A percentile compares a stretch with the other conserved stretches of the same genome.
phyloP scores from a whole-genome alignment of 2,329 filamentous ascomycete species.

The Diplodia intermedia region DNA sequence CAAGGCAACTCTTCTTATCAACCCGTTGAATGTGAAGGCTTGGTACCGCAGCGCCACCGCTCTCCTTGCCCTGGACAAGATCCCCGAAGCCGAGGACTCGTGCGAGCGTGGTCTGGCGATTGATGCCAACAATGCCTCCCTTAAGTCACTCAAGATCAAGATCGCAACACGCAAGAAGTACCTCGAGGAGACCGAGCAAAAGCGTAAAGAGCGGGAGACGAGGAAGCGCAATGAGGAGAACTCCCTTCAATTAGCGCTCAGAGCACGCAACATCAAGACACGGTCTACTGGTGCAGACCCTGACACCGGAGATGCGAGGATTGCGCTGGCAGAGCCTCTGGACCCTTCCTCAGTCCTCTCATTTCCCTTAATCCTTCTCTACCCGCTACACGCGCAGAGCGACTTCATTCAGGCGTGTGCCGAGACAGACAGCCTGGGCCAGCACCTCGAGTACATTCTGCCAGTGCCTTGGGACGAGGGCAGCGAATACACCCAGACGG shows the following conservation, averaged over 20 bases:
- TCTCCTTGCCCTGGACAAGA: constrained; percentile 77
- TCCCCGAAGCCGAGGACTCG: constrained; percentile 80
- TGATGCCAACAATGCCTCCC: constrained; percentile 72
- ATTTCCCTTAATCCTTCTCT: constrained; percentile 84
- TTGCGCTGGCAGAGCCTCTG: constrained; percentile 74
- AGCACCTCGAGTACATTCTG: constrained; percentile 85
- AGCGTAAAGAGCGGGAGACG: constrained; percentile 63
- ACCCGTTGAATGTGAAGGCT: constrained; percentile 84
- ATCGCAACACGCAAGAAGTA: constrained; percentile 66
- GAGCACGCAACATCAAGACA: constrained; percentile 72
- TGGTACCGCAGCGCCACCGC: constrained; percentile 85
- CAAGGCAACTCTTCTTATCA: constrained; percentile 77
- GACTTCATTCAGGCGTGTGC: constrained; percentile 90
- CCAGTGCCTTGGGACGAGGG: constrained; percentile 84
- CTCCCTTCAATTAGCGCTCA: constrained; percentile 62
- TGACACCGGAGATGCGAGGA: constrained; percentile 82
- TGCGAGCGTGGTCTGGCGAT: constrained; percentile 74
- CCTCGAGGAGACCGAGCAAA: constrained; percentile 62
- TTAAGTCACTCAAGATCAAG: constrained; percentile 68
- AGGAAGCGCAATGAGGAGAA: constrained; percentile 63
- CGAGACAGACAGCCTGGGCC: constrained; percentile 75
- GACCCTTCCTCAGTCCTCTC: constrained; percentile 74
- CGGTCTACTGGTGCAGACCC: constrained; percentile 74
- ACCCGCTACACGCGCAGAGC: constrained; percentile 79
- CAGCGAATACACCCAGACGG: constrained; percentile 62